These are phyloP conservation scores for Fusarium virguliforme DNA, from an alignment of 2,329 filamentous ascomycete genomes.

Conservation along the genomic window DNA sequence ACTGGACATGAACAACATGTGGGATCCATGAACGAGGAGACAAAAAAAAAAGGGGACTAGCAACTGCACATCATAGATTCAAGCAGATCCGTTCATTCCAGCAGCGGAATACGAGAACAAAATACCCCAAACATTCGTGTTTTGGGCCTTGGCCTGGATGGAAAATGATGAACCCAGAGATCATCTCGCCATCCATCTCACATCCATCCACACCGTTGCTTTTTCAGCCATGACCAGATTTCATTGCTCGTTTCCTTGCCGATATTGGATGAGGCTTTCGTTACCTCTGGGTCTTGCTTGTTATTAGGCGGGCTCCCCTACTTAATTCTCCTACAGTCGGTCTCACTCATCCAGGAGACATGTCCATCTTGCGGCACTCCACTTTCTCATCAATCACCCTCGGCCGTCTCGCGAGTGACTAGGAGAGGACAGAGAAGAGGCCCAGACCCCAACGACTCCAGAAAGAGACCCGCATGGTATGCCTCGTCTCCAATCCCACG, in stretches of 20 bases:
- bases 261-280: constrained; percentile 37
- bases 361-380: constrained; percentile 25
- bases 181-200: constrained; percentile 18
- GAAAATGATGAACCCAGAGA: constrained; percentile 7
- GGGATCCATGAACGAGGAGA: background rate
- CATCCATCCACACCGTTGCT: constrained; percentile 1
- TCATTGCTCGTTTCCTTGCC: constrained; percentile 36
- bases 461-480: constrained; percentile 32
- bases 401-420: constrained; percentile 25
- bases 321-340: constrained; percentile 7
- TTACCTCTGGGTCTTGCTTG: background rate
- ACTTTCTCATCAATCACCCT: constrained; percentile 32
- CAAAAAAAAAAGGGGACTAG: background rate
- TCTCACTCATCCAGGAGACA: constrained; percentile 29
- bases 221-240: constrained; percentile 26
- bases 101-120: constrained; percentile 38
- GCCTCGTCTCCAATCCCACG: constrained; percentile 39
- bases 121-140: constrained; percentile 20
- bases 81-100: constrained; percentile 2
- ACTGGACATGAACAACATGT: no score
- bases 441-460: constrained; percentile 26
- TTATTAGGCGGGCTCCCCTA: constrained; percentile 17
- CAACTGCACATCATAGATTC: constrained; percentile 29
- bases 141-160: constrained; percentile 21
- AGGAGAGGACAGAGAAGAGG: constrained; percentile 24